These are phyloP conservation scores for Colletotrichum acutatum DNA, from an alignment of 2,329 filamentous ascomycete species.

Conservation along the genomic window DNA sequence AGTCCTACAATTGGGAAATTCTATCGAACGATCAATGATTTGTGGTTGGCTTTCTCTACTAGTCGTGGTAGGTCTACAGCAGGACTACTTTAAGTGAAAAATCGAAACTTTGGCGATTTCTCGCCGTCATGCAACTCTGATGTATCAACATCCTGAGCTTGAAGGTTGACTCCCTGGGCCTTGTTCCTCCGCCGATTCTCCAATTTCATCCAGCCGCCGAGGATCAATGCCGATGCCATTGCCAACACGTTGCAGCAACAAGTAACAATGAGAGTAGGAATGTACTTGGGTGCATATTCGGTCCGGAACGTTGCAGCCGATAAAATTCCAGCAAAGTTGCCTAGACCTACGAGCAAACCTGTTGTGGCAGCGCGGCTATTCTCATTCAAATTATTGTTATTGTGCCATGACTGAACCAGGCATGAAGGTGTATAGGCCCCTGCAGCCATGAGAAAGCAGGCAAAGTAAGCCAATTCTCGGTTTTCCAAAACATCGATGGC, in stretches of 20 bases:
- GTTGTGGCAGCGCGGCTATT: slow-evolving; percentile 56
- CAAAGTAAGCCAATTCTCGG: slow-evolving; percentile 59
- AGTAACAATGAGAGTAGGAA: slow-evolving; percentile 53
- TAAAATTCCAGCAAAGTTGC: slow-evolving; percentile 57
- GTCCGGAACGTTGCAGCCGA: slow-evolving; percentile 52
- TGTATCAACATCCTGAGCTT: slow-evolving; percentile 51
- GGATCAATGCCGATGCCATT: slow-evolving; percentile 49
- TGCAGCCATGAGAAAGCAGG: slow-evolving; percentile 61
- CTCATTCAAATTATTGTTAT: slow-evolving; percentile 55
- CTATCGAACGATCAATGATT: neutral
- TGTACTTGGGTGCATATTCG: slow-evolving; percentile 59
- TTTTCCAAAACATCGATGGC: slow-evolving; percentile 44
- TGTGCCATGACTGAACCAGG: slow-evolving; percentile 61
- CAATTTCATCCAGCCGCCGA: slow-evolving; percentile 57
- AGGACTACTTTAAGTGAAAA: slow-evolving; percentile 48
- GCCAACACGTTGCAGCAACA: slow-evolving; percentile 56
- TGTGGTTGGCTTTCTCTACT: neutral
- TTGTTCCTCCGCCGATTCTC: slow-evolving; percentile 54
- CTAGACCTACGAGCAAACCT: slow-evolving; percentile 59
- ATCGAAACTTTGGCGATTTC: slow-evolving; percentile 49
- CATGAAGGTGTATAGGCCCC: slow-evolving; percentile 59
- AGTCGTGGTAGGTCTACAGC: neutral
- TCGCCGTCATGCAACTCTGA: slow-evolving; percentile 50
- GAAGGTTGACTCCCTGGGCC: slow-evolving; percentile 47
- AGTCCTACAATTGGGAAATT: too few species aligned